Conservation (phyloP, 164 flowering plant species). For the Macadamia integrifolia region DNA sequence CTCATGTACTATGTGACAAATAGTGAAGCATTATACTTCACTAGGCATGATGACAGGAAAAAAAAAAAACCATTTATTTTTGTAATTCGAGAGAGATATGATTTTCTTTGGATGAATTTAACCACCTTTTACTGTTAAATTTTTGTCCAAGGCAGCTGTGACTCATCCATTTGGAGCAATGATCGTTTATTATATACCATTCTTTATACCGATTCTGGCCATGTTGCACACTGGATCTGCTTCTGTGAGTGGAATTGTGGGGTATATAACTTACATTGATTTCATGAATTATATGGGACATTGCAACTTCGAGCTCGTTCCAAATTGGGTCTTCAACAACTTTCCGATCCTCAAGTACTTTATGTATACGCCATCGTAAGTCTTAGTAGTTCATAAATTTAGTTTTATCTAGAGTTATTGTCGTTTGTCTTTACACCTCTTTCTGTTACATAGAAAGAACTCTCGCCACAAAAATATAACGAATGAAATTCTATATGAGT, state of each 20-base stretch:
- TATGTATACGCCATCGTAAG: slow-evolving; percentile 35
- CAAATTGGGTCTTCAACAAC: slow-evolving; percentile 18
- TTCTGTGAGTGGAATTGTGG: slow-evolving; percentile 8
- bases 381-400: neutral
- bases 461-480: too few species aligned
- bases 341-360: slow-evolving; percentile 1
- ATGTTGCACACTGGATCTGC: slow-evolving; percentile 4
- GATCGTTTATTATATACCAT: slow-evolving; percentile 20
- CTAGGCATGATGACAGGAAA: too few species aligned
- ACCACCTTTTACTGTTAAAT: neutral
- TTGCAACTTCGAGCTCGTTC: slow-evolving; percentile 36
- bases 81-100: too few species aligned
- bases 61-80: too few species aligned
- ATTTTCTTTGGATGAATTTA: too few species aligned
- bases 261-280: slow-evolving; percentile 26
- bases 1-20: too few species aligned
- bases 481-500: too few species aligned
- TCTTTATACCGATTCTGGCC: slow-evolving; percentile 17
- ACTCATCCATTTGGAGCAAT: slow-evolving; percentile 32
- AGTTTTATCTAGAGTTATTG: too few species aligned
- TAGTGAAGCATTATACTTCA: too few species aligned
- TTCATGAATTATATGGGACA: slow-evolving; percentile 40
- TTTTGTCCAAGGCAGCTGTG: slow-evolving; percentile 2
- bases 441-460: too few species aligned
- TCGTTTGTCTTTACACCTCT: too few species aligned